Conservation (phyloP, 306 rosid genomes). For the Styphnolobium japonicum region DNA sequence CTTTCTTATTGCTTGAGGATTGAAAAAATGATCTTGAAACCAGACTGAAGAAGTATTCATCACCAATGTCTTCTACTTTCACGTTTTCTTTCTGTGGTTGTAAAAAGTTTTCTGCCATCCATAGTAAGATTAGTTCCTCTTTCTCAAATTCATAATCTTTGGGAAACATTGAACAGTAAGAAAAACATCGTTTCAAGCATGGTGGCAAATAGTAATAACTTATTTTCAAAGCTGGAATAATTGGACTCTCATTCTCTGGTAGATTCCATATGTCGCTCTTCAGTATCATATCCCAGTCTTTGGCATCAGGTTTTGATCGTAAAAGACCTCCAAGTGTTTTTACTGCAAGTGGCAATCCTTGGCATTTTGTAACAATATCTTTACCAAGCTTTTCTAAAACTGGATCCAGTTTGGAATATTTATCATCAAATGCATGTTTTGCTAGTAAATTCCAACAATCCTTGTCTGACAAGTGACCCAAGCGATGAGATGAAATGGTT, state of each 20-base stretch:
- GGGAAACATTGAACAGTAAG: slow-evolving; percentile 32
- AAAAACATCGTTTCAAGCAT: slow-evolving; percentile 20
- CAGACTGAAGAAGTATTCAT: too few relatives aligned
- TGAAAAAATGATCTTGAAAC: too few relatives aligned
- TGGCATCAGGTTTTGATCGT: neutral
- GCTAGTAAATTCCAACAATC: slow-evolving; percentile 22
- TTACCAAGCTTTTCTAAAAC: slow-evolving; percentile 15
- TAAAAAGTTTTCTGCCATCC: slow-evolving; percentile 25
- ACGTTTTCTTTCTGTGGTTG: neutral
- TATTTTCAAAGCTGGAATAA: slow-evolving; percentile 2
- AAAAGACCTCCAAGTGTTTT: slow-evolving; percentile 26
- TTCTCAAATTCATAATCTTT: neutral
- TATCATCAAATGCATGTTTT: neutral
- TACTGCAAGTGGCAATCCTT: slow-evolving; percentile 33
- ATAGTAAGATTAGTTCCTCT: slow-evolving; percentile 8
- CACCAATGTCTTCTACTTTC: too few relatives aligned
- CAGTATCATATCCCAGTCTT: neutral
- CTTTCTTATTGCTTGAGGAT: too few relatives aligned
- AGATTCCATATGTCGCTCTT: too few relatives aligned
- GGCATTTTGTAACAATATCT: slow-evolving; percentile 16
- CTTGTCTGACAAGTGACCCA: neutral
- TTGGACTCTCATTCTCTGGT: neutral
- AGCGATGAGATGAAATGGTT: neutral
- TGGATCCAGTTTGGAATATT: neutral
- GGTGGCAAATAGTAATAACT: slow-evolving; percentile 33